Base-by-base conservation (phyloP, 2,329 filamentous ascomycete genomes). In the Fusarium solani-melongenae region DNA sequence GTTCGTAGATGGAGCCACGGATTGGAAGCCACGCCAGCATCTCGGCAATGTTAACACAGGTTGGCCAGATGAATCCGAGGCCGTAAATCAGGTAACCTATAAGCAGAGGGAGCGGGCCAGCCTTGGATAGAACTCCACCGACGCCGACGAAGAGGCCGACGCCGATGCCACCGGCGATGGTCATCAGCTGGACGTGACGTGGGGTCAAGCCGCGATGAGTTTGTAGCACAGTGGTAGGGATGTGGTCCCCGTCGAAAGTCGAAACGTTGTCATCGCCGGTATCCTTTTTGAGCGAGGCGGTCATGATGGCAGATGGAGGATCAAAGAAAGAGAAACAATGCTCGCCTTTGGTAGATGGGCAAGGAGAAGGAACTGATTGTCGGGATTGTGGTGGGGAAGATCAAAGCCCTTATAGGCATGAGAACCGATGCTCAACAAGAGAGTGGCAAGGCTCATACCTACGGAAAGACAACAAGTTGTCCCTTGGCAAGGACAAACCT, bases 21-120 rank as follows among this genome's bases (percentile, higher is more conserved):
- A 90, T 81, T 4, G 88, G 89, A 20, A 90, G 82, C 68, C 88
- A 89, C 5, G 88, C 85, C 59, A 85, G 86, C 86, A 91, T 89
- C 79, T 91, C 89, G 62, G 87, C 88, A 33, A 90, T 83, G 72
- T 81, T 84, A 66, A 86, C 74, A 78, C 85, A 83, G 49, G 80
- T 77, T 14, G 84, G 84, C 84, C 83, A 86, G 72, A 85, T 81
- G 78, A 83, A 86, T 69, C 82, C 79, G 46, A 84, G 64, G 55
- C 84, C 84, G 83, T 83, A 86, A 74, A 85, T 81, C 57, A 84
- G 72, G 73, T 86, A 86, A 15, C 84, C 84, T 38, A 86, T 81
- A 46, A 86, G 59, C 8, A 86, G 80, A 11, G 84, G 85, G 60
- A 86, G 78, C 6, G 84, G 84, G 20, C 84, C 84, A 51, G 84